phyloP scores from a whole-genome alignment of 2,329 filamentous ascomycete genomes.

The Exophiala lecanii-corni region DNA sequence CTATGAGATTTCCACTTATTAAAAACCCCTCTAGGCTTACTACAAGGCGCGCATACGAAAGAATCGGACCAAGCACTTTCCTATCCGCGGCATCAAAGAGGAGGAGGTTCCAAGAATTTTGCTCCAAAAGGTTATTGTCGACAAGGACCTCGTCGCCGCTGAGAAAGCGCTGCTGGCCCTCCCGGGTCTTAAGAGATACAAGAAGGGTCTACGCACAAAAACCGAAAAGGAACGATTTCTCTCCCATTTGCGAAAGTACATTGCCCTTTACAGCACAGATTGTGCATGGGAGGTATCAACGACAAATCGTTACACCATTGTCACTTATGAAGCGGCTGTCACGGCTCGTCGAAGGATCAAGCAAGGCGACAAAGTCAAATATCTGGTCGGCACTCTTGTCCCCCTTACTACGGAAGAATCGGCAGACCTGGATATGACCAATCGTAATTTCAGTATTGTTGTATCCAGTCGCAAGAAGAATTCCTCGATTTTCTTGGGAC shows the following conservation, averaged over 20 bases:
- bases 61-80: slow-evolving; percentile 80
- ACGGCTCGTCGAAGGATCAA: slow-evolving; percentile 74
- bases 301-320: slow-evolving; percentile 93
- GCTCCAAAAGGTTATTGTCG: slow-evolving; percentile 64
- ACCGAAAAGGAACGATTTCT: slow-evolving; percentile 84
- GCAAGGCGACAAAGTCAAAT: slow-evolving; percentile 82
- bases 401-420: slow-evolving; percentile 91
- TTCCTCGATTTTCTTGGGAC: slow-evolving; percentile 87
- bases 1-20: slow-evolving; percentile 7
- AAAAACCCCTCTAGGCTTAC: slow-evolving; percentile 60
- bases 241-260: slow-evolving; percentile 81
- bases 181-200: slow-evolving; percentile 68
- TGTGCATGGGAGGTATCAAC: slow-evolving; percentile 91
- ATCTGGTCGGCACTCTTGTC: slow-evolving; percentile 85
- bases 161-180: slow-evolving; percentile 69
- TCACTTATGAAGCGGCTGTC: slow-evolving; percentile 80
- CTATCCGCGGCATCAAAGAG: slow-evolving; percentile 71
- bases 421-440: slow-evolving; percentile 68
- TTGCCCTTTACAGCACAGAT: slow-evolving; percentile 87
- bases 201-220: slow-evolving; percentile 61
- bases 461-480: slow-evolving; percentile 88
- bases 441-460: slow-evolving; percentile 95
- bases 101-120: slow-evolving; percentile 58
- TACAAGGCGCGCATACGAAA: slow-evolving; percentile 98
- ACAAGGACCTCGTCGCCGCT: slow-evolving; percentile 65